Base-by-base conservation (phyloP, 371 early-diverging fungal genomes). In the Mortierella sp. region DNA sequence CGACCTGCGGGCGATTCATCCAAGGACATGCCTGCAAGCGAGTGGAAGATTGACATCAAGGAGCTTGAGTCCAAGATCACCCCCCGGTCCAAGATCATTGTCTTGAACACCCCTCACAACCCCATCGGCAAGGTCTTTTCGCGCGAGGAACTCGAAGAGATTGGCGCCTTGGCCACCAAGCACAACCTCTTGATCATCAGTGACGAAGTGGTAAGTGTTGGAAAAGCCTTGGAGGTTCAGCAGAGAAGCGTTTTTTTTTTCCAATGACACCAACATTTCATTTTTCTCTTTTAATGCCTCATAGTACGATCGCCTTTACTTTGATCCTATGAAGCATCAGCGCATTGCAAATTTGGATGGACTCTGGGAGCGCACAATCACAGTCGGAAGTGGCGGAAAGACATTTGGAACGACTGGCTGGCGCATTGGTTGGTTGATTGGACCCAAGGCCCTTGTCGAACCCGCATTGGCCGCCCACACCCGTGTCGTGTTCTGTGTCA, bases 21-120 rank as follows among this genome's bases (percentile, higher is more conserved):
- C 28, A 87, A 90, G 55, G 90, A 88, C 43, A 92, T 95, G 70
- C 91, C 92, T 5, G 86, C 91, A 14, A 75, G 85, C 54, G 96
- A 97, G 81, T 98, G 98, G 98, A 93, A 89, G 82, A 88, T 98
- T 50, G 97, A 98, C 83, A 90, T 96, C 57, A 90, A 91, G 46
- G 96, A 98, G 86, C 90, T 98, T 16, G 91, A 93, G 74, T 89
- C 92, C 50, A 95, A 96, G 73, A 91, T 98, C 75, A 96, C 93
- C 0, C 88, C 92, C 6, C 90, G 90, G 57, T 96, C 98, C 59
- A 97, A 96, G 91, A 94, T 97, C 81, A 91, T 98, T 76, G 94
- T 98, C 10, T 77, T 98, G 86, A 98, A 98, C 88, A 98, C 98
- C 34, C 99, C 99, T 40, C 97, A 98, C 89, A 98, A 98, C 88